Conservation (phyloP, 2,329 filamentous ascomycete genomes). For the Tetracladium maxilliforme region DNA sequence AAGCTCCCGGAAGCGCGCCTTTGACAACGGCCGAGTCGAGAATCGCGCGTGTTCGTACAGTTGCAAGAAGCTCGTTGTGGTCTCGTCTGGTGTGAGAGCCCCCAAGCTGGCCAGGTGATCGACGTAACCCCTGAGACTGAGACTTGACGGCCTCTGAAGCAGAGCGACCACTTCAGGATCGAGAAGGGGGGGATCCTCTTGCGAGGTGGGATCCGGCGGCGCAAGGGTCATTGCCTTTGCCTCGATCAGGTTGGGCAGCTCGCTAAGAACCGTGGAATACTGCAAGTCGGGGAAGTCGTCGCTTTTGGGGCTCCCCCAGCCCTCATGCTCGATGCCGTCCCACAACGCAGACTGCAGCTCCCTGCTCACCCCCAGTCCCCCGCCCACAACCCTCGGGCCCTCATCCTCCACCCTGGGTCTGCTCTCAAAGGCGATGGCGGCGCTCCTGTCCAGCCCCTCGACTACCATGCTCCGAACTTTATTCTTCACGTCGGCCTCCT, state of each 20-base stretch:
- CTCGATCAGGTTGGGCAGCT: slow-evolving; percentile 82
- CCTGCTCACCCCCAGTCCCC: slow-evolving; percentile 13
- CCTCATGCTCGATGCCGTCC: slow-evolving; percentile 74
- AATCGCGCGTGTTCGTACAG: slow-evolving; percentile 80
- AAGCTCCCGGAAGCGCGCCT: slow-evolving; percentile 57
- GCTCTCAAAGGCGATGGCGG: slow-evolving; percentile 66
- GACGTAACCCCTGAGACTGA: slow-evolving; percentile 71
- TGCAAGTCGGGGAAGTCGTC: slow-evolving; percentile 67
- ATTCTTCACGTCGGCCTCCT: slow-evolving; percentile 67
- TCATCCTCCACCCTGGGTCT: slow-evolving; percentile 34
- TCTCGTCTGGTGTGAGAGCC: slow-evolving; percentile 39
- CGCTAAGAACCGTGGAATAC: slow-evolving; percentile 66
- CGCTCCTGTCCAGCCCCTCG: slow-evolving; percentile 59
- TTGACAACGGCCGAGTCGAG: slow-evolving; percentile 52
- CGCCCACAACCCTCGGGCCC: slow-evolving; percentile 12
- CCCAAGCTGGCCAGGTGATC: slow-evolving; percentile 52
- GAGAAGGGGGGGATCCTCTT: slow-evolving; percentile 27
- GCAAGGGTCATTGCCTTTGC: slow-evolving; percentile 83
- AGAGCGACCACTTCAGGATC: slow-evolving; percentile 55
- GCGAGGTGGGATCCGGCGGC: slow-evolving; percentile 31
- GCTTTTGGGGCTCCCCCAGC: slow-evolving; percentile 73
- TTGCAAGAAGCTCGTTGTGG: slow-evolving; percentile 47
- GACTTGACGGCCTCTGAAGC: slow-evolving; percentile 53
- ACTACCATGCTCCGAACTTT: slow-evolving; percentile 64
- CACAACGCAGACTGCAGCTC: slow-evolving; percentile 49